Conservation (phyloP, 164 flowering plant genomes). For the Kingdonia uniflora region DNA sequence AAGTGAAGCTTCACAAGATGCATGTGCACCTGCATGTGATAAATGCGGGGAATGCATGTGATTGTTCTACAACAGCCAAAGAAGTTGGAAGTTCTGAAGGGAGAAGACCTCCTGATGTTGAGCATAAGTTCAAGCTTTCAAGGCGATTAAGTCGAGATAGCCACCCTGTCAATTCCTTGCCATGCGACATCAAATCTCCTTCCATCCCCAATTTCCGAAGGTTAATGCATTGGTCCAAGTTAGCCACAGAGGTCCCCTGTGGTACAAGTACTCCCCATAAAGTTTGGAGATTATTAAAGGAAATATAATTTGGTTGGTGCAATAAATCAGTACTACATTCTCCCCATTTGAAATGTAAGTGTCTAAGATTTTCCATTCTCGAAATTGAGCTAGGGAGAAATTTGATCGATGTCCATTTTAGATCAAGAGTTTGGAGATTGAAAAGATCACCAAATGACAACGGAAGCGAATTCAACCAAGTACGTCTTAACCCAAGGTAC, state of each 20-base stretch:
- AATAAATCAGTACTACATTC: background rate
- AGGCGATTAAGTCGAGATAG: background rate
- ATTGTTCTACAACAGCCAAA: no score
- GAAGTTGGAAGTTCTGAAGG: no score
- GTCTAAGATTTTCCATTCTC: slow-evolving; percentile 12
- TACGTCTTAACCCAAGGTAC: slow-evolving; percentile 20
- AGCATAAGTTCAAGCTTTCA: background rate
- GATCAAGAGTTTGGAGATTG: slow-evolving; percentile 10
- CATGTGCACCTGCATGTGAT: background rate
- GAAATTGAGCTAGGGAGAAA: background rate
- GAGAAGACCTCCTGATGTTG: no score
- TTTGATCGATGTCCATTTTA: background rate
- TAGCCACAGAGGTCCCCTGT: background rate
- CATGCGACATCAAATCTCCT: background rate
- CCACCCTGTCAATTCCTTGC: background rate
- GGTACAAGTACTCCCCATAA: slow-evolving; percentile 1
- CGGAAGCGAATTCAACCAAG: slow-evolving; percentile 11
- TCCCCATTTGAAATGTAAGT: slow-evolving; percentile 2
- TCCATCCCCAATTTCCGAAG: background rate
- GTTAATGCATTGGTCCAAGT: background rate
- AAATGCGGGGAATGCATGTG: background rate
- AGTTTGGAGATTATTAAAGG: background rate
- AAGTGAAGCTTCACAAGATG: background rate
- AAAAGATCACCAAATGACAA: slow-evolving; percentile 6
- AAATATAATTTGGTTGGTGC: background rate